Percentiles rank a stretch among this genome's conserved stretches.
Evolutionary conservation across 306 rosid genomes (phyloP).

Genomic region (Trifolium fragiferum): DNA sequence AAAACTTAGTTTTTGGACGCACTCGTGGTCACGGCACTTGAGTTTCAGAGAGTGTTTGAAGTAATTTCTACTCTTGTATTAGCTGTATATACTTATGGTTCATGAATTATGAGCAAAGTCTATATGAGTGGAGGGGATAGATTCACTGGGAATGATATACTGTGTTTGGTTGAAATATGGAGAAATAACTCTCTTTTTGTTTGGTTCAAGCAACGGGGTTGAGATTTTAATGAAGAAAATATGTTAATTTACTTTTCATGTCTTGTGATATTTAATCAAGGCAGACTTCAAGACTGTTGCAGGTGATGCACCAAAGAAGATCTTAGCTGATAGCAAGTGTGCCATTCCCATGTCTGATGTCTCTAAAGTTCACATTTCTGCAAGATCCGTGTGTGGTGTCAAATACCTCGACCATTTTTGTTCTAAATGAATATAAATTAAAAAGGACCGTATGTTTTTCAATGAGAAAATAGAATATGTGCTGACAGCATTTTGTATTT

Average conservation of each 20-base stretch:
- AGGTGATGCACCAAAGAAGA: too few relatives aligned
- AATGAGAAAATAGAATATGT: too few relatives aligned
- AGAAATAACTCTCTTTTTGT: not conserved
- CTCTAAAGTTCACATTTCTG: too few relatives aligned
- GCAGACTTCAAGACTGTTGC: too few relatives aligned
- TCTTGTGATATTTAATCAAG: not conserved
- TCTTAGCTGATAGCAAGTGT: too few relatives aligned
- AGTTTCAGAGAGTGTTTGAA: not conserved
- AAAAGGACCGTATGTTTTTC: too few relatives aligned
- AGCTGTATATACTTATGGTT: not conserved
- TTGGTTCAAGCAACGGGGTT: not conserved
- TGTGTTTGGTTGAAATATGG: not conserved
- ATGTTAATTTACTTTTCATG: not conserved
- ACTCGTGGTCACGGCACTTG: not conserved
- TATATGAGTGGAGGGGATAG: not conserved
- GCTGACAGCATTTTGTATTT: too few relatives aligned
- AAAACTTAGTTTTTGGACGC: conserved; percentile 29
- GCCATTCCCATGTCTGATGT: too few relatives aligned
- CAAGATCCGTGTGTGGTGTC: too few relatives aligned
- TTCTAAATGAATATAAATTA: too few relatives aligned
- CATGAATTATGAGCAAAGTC: not conserved
- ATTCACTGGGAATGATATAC: not conserved
- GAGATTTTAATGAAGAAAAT: not conserved
- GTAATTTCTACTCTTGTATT: not conserved
- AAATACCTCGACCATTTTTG: too few relatives aligned